These are phyloP conservation scores for Solanum chmielewskii DNA, from an alignment of 257 asterid genomes.

Conservation along the genomic window DNA sequence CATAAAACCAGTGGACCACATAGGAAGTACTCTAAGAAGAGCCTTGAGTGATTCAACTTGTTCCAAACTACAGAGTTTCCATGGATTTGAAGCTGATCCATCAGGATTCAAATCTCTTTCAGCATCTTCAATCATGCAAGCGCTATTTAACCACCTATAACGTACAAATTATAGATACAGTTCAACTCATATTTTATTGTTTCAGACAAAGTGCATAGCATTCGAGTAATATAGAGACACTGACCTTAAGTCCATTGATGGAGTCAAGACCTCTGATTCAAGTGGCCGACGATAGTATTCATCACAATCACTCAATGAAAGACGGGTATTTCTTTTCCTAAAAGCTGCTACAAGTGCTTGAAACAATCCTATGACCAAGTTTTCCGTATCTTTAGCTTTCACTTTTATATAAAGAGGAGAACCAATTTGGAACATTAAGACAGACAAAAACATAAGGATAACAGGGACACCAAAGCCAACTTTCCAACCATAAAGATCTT, in stretches of 20 bases:
- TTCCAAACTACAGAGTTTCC: conserved; percentile 8
- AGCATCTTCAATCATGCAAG: conserved; percentile 8
- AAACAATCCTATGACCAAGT: conserved; percentile 8
- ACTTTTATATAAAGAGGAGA: conserved; percentile 6
- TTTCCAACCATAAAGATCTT: conserved; percentile 11
- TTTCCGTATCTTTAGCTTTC: background rate
- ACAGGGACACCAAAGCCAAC: conserved; percentile 10
- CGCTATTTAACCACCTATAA: conserved; percentile 2
- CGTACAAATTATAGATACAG: background rate
- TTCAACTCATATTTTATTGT: background rate
- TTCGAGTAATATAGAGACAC: background rate
- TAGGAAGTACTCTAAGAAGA: conserved; percentile 1
- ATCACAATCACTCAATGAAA: background rate
- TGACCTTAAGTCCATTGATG: conserved; percentile 7
- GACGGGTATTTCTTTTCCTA: conserved; percentile 1
- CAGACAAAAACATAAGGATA: conserved; percentile 7
- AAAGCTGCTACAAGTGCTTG: conserved; percentile 11
- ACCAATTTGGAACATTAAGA: background rate
- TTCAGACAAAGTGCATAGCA: too few species aligned
- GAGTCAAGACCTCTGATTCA: background rate
- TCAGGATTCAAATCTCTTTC: conserved; percentile 1
- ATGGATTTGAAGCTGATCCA: conserved; percentile 1
- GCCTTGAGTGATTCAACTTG: conserved; percentile 5
- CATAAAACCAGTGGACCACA: conserved; percentile 8
- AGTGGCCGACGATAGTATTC: background rate